Evolutionary conservation across 176 grass and related monocot species (phyloP).

Genomic region (Chrysopogon serrulatus): DNA sequence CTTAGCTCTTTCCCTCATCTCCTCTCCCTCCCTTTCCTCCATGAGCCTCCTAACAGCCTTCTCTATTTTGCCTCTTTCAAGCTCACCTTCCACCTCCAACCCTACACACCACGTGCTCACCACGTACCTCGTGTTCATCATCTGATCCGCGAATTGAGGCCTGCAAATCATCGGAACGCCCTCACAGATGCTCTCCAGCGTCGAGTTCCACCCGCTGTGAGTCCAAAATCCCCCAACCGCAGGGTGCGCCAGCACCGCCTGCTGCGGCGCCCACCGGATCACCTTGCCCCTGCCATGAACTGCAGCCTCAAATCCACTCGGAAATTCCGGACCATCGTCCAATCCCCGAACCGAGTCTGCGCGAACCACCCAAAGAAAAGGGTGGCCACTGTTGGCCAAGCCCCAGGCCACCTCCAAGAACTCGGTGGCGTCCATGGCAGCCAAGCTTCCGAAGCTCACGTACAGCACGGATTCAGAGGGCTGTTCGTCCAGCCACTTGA

Average conservation of each 20-base stretch:
- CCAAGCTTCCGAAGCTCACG: constrained; percentile 44
- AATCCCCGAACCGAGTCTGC: neutral
- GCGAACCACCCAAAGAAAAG: constrained; percentile 38
- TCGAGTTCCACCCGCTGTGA: constrained; percentile 41
- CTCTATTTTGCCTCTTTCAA: neutral
- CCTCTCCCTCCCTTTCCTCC: neutral
- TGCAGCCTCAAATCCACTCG: neutral
- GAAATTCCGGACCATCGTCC: neutral
- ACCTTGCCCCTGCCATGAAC: constrained; percentile 9
- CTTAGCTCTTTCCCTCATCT: constrained; percentile 2
- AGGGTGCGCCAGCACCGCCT: constrained; percentile 17
- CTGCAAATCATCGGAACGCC: constrained; percentile 32
- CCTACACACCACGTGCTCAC: constrained; percentile 14
- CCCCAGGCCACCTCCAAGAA: constrained; percentile 24
- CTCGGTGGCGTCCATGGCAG: neutral
- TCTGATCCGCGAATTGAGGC: constrained; percentile 19
- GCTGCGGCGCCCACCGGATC: constrained; percentile 39
- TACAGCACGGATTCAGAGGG: neutral
- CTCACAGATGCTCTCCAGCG: constrained; percentile 3
- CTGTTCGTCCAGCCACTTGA: constrained; percentile 33
- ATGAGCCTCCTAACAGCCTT: constrained; percentile 1
- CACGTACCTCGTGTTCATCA: constrained; percentile 7
- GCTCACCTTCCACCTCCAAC: constrained; percentile 17
- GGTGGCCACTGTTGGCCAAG: neutral
- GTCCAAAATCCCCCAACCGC: constrained; percentile 38